Evolutionary conservation across 495 filamentous ascomycete genomes (phyloP), one percentile per base, ranked within the genome.

Genomic region (Neurospora sp.): DNA sequence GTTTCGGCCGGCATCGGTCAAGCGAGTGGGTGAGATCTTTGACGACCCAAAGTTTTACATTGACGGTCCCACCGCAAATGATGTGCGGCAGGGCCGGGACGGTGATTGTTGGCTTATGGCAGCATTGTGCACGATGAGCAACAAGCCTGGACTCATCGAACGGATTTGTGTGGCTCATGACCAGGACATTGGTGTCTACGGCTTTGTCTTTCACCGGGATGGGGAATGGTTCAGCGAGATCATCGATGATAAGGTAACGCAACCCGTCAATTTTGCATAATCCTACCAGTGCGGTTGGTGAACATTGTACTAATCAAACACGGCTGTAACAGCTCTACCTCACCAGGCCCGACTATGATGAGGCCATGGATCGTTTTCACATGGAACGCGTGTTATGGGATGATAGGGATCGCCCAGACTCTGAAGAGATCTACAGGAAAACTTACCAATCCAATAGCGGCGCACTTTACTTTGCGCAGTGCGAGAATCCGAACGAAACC

Each of bases 31-130:
- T 80, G 93, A 97, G 76, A 92, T 98, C 71, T 97, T 97, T 78
- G 93, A 96, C 27, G 86, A 91, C 0, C 94, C 95, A 11, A 86
- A 90, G 77, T 97, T 98, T 79, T 96, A 87, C 76, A 87, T 94
- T 75, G 92, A 96, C 74, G 94, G 92, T 3, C 90, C 93, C 8
- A 91, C 89, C 18, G 92, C 95, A 18, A 93, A 90, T 73, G 92
- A 96, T 82, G 89, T 97, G 22, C 89, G 91, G 27, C 91, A 95
- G 78, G 91, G 91, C 3, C 85, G 88, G 66, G 91, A 91, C 75
- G 95, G 94, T 2, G 94, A 97, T 78, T 97, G 95, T 80, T 97
- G 94, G 94, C 86, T 97, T 70, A 88, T 97, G 85, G 91, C 94
- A 35, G 94, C 93, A 11, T 79, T 98, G 68, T 93, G 90, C 74